Conservation (phyloP, 148 eudicot species). For the Rhododendron griersonianum region DNA sequence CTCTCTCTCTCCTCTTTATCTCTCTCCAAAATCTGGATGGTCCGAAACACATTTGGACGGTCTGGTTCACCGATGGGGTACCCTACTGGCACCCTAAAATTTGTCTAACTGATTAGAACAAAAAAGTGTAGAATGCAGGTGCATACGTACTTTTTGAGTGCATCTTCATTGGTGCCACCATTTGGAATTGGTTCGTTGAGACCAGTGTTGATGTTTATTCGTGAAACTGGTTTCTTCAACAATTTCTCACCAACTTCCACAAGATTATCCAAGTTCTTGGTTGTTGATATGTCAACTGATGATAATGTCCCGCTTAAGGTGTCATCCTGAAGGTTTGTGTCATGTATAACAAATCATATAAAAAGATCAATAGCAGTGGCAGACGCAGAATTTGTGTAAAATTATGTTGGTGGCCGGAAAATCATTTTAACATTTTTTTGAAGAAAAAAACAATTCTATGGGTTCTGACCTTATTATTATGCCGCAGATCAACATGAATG, state of each 20-base stretch:
- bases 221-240: constrained; percentile 18
- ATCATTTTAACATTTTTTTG: too few species aligned
- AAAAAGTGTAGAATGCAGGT: not conserved
- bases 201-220: constrained; percentile 13
- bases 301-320: constrained; percentile 11
- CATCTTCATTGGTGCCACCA: constrained; percentile 17
- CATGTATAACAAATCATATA: not conserved
- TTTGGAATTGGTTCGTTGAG: not conserved
- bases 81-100: too few species aligned
- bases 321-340: constrained; percentile 3
- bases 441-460: too few species aligned
- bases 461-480: too few species aligned
- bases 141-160: constrained; percentile 6
- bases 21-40: too few species aligned
- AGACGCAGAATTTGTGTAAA: not conserved
- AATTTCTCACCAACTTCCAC: constrained; percentile 8
- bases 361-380: not conserved
- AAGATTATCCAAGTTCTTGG: constrained; percentile 12
- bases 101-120: too few species aligned
- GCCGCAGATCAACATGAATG: too few species aligned
- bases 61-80: too few species aligned
- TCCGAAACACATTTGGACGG: too few species aligned
- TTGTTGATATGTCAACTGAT: constrained; percentile 14
- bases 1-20: too few species aligned
- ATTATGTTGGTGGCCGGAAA: not conserved